Evolutionary conservation across 257 asterid genomes (phyloP).

Genomic region (Ligustrum vulgare): DNA sequence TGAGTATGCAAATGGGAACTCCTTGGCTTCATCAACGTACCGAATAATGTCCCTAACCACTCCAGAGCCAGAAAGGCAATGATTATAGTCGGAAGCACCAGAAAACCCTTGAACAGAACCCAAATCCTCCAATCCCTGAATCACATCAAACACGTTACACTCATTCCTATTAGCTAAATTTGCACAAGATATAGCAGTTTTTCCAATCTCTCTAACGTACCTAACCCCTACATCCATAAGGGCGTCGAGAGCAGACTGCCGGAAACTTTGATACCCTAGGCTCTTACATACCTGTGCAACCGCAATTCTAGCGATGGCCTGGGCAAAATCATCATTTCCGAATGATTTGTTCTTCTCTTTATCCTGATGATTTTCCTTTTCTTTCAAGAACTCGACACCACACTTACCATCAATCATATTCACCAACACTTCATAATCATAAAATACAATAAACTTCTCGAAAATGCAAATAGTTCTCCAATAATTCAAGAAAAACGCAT

Average conservation of each 20-base stretch:
- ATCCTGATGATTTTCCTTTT: slow-evolving; percentile 19
- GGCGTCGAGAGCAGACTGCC: slow-evolving; percentile 62
- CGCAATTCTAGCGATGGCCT: background rate
- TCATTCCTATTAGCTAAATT: slow-evolving; percentile 61
- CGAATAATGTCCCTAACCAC: slow-evolving; percentile 47
- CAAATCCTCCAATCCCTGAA: slow-evolving; percentile 60
- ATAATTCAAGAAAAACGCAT: background rate
- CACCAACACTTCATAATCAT: slow-evolving; percentile 46
- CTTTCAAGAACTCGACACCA: slow-evolving; percentile 42
- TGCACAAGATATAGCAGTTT: slow-evolving; percentile 46
- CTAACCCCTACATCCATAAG: slow-evolving; percentile 70
- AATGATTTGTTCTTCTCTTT: slow-evolving; percentile 36
- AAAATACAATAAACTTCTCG: slow-evolving; percentile 24
- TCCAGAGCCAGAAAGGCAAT: slow-evolving; percentile 53
- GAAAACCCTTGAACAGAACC: slow-evolving; percentile 25
- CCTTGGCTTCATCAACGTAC: slow-evolving; percentile 49
- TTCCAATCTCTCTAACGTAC: slow-evolving; percentile 52
- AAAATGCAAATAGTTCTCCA: background rate
- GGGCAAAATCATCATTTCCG: slow-evolving; percentile 27
- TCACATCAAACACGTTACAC: slow-evolving; percentile 59
- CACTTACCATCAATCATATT: slow-evolving; percentile 78
- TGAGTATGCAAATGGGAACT: slow-evolving; percentile 60
- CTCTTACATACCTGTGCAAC: slow-evolving; percentile 12
- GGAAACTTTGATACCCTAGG: slow-evolving; percentile 74
- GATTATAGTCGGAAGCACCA: slow-evolving; percentile 40